Evolutionary conservation across 306 rosid species (phyloP), one percentile per base, ranked within the genome.

Genomic region (Rosa chinensis): DNA sequence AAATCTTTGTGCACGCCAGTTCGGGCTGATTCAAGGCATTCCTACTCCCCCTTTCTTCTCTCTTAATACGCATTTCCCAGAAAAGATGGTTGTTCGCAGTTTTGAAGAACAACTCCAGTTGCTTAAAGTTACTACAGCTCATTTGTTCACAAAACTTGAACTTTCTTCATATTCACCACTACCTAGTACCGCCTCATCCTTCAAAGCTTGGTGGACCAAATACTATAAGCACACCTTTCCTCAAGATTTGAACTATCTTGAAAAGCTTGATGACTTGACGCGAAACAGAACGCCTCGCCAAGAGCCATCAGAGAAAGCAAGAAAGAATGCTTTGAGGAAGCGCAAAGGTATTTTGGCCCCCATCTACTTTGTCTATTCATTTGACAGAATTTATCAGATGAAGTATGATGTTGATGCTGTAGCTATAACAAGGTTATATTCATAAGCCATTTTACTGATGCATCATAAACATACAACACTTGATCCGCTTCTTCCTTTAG

Each of bases 1-100:
- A 17, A 72, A 48, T 50, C 76, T 49, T 6, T 50, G 64, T 72
- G 76, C 76, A 23, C 48, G 76, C 21, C 76, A 72, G 63, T 72
- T 72, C 1, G 76, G 64, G 12, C 25, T 50, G 64, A 72, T 72
- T 18, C 76, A 72, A 35, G 63, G 12, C 76, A 10, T 72, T 50
- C 76, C 76, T 50, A 12, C 76, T 32, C 47, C 76, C 28, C 63
- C 76, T 10, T 72, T 32, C 28, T 72, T 49, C 25, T 72, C 63
- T 49, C 39, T 50, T 23, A 72, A 52, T 18, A 50, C 64, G 6
- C 17, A 49, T 35, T 52, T 17, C n/a, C 45, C 14, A 0, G 32
- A 72, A 32, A 72, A 58, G 45, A 8, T 16, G 10, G 2, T 20
- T 10, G 21, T 10, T 8, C 18, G 12, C 2, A 35, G 47, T 50